Evolutionary conservation across 495 filamentous ascomycete genomes (phyloP).

Genomic region (Neurospora terricola): DNA sequence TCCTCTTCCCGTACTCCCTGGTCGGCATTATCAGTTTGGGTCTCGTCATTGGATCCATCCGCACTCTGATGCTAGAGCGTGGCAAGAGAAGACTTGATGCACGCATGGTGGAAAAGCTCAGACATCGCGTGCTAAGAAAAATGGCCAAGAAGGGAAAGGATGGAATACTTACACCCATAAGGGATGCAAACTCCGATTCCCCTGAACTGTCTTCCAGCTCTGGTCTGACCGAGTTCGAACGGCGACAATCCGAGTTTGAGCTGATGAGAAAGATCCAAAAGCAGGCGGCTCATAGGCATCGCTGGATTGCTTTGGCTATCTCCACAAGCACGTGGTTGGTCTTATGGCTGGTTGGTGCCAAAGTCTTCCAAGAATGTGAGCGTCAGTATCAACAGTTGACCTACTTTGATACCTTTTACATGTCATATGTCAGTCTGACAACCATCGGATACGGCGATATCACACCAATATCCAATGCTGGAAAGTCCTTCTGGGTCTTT

Average conservation of each 20-base stretch:
- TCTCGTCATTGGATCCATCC: slow-evolving; percentile 75
- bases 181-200: slow-evolving; percentile 9
- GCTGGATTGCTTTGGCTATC: slow-evolving; percentile 57
- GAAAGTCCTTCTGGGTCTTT: slow-evolving; percentile 76
- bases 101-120: slow-evolving; percentile 60
- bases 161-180: slow-evolving; percentile 41
- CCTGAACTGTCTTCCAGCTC: neutral
- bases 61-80: slow-evolving; percentile 67
- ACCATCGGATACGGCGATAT: slow-evolving; percentile 85
- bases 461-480: slow-evolving; percentile 57
- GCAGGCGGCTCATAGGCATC: slow-evolving; percentile 48
- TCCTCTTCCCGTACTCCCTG: slow-evolving; percentile 73
- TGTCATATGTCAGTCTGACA: slow-evolving; percentile 64
- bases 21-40: slow-evolving; percentile 74
- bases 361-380: slow-evolving; percentile 50
- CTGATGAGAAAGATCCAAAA: slow-evolving; percentile 75
- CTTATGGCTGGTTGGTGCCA: slow-evolving; percentile 71
- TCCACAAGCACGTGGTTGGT: slow-evolving; percentile 57
- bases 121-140: slow-evolving; percentile 42
- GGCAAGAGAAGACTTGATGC: slow-evolving; percentile 60
- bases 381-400: slow-evolving; percentile 47
- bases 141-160: slow-evolving; percentile 39
- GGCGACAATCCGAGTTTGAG: slow-evolving; percentile 64
- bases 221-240: slow-evolving; percentile 42
- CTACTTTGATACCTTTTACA: slow-evolving; percentile 78